Evolutionary conservation across 208 protist genomes (phyloP).

Genomic region (Leishmania aethiopica): DNA sequence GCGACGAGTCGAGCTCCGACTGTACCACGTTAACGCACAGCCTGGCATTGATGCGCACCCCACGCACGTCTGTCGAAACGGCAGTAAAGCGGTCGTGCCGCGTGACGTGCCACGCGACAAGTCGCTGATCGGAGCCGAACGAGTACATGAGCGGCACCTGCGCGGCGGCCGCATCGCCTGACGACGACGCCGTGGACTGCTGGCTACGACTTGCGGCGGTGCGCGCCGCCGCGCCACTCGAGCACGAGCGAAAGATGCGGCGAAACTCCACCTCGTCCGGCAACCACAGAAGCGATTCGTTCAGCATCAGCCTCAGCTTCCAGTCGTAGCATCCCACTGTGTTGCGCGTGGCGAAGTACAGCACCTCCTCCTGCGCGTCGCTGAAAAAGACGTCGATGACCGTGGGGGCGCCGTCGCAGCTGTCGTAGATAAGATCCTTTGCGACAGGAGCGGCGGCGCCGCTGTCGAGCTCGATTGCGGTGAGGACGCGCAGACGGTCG

Average conservation of each 20-base stretch:
- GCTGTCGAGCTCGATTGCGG: constrained; percentile 33
- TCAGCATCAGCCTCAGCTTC: constrained; percentile 66
- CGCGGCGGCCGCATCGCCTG: not conserved
- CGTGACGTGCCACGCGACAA: constrained; percentile 72
- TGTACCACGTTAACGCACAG: constrained; percentile 65
- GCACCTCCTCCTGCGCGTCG: constrained; percentile 66
- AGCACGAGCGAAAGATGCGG: constrained; percentile 69
- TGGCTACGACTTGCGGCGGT: not conserved
- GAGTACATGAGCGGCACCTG: constrained; percentile 76
- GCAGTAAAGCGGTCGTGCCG: constrained; percentile 48
- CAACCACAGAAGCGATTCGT: constrained; percentile 77
- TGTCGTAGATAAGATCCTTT: constrained; percentile 77
- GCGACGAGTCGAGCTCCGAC: constrained; percentile 45
- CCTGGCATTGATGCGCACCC: constrained; percentile 70
- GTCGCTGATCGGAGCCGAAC: constrained; percentile 71
- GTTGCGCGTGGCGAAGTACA: constrained; percentile 76
- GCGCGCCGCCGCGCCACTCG: constrained; percentile 11
- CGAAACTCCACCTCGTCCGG: constrained; percentile 69
- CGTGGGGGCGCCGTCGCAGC: constrained; percentile 53
- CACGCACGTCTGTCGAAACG: constrained; percentile 67
- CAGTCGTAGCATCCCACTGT: constrained; percentile 84
- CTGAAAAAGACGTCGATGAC: constrained; percentile 86
- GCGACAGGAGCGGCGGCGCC: constrained; percentile 23
- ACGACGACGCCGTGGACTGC: not conserved
- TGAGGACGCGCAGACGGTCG: constrained; percentile 68